Base-by-base conservation (phyloP, 2,329 filamentous ascomycete species). In the Trichoderma simmonsii region DNA sequence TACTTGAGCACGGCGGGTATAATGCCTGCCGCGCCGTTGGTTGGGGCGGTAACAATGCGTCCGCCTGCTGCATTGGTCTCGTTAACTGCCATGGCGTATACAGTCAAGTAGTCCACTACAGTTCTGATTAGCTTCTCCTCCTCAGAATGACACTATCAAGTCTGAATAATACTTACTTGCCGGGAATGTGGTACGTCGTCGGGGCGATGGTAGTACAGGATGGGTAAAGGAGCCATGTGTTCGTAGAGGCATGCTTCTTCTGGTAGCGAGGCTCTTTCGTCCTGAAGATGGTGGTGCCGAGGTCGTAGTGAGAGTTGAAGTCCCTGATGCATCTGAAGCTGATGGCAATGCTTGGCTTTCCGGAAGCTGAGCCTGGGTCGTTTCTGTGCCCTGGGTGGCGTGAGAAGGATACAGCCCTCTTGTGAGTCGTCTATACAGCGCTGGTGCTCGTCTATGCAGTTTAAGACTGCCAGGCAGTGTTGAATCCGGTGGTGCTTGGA, bases 31-130 rank as follows among this genome's bases (percentile, higher is more conserved):
- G 67, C 67, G 12, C 67, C 67, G 15, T 70, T 70, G 9, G 67
- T 70, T 15, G 67, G 67, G 9, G 67, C 67, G 11, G 67, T 70
- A 4, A 70, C 67, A 12, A 70, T 70, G 28, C 67, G 67, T 28
- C 67, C 67, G 4, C 67, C 67, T 11, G 67, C 67, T 14, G 67
- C 67, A 18, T 70, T 70, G 6, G 67, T 70, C 57, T 70, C 67
- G 43, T 70, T 70, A 14, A 70, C 67, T 2, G 67, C 67, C 67
- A 70, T 70, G n/a, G 67, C 67, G 28, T 70, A 70, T n/a, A 70
- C 67, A 11, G 67, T 62, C 3, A 70, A 54, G 24, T 70, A 70
- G 28, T 70, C 67, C 67, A 70, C 67, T 70, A 3, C 2, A 18
- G 21, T 18, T 28, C 15, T 1, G 6, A 21, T 70, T 36, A 70